Evolutionary conservation across 768 basidiomycete genomes (phyloP).

Genomic region (Rhizopogon vulgaris): DNA sequence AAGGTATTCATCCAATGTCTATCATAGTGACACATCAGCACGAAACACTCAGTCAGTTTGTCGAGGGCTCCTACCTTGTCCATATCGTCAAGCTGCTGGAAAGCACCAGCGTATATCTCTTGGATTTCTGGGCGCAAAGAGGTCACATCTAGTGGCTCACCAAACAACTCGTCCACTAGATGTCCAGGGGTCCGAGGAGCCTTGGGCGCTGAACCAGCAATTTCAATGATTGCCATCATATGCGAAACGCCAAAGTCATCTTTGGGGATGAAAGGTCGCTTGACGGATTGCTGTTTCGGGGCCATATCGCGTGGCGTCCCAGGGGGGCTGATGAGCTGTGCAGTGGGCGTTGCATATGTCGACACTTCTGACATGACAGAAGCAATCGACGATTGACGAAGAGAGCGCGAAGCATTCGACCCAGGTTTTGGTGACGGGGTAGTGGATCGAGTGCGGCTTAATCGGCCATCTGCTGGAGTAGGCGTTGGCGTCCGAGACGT

Average conservation of each 20-base stretch:
- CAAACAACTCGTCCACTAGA: slow-evolving; percentile 68
- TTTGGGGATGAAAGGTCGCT: slow-evolving; percentile 48
- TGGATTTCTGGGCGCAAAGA: slow-evolving; percentile 64
- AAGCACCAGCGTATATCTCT: slow-evolving; percentile 64
- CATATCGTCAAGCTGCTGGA: slow-evolving; percentile 73
- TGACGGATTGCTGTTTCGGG: slow-evolving; percentile 31
- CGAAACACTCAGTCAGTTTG: neutral
- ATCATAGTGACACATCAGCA: slow-evolving; percentile 1
- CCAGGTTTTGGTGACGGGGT: slow-evolving; percentile 21
- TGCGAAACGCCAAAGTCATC: slow-evolving; percentile 83
- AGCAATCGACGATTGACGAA: slow-evolving; percentile 66
- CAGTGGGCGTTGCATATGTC: slow-evolving; percentile 39
- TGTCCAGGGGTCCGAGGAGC: slow-evolving; percentile 37
- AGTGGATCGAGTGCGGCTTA: slow-evolving; percentile 18
- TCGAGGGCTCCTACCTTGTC: slow-evolving; percentile 51
- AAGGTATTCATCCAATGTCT: slow-evolving; percentile 27
- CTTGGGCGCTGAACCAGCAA: slow-evolving; percentile 38
- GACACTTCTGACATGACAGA: slow-evolving; percentile 63
- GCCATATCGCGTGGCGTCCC: slow-evolving; percentile 15
- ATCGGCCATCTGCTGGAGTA: slow-evolving; percentile 9
- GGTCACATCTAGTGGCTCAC: slow-evolving; percentile 52
- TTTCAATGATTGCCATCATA: slow-evolving; percentile 87
- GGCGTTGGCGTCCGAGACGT: slow-evolving; percentile 24
- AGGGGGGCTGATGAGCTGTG: slow-evolving; percentile 22
- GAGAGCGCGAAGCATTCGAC: slow-evolving; percentile 21